Conservation (phyloP, 2,329 filamentous ascomycete species). For the Rutstroemia sp. region DNA sequence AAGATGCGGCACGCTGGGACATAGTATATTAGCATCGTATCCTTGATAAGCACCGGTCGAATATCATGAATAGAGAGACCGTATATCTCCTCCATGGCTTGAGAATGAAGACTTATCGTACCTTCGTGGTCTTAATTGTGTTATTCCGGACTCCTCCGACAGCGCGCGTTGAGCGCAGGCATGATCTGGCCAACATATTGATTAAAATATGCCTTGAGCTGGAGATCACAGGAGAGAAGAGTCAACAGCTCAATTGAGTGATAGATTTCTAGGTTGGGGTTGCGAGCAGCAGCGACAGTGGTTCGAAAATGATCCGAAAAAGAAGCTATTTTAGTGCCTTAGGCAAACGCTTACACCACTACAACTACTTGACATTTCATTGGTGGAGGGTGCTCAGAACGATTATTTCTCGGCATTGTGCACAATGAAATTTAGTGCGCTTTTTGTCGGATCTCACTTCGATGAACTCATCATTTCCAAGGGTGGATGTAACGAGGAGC, state of each 20-base stretch:
- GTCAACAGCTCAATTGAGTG: slow-evolving; percentile 26
- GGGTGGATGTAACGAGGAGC: too few relatives aligned
- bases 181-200: slow-evolving; percentile 91
- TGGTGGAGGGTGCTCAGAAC: neutral
- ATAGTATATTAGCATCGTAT: slow-evolving; percentile 34
- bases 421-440: neutral
- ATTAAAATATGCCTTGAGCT: slow-evolving; percentile 26
- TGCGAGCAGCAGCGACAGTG: slow-evolving; percentile 12
- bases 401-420: slow-evolving; percentile 8
- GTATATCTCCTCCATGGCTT: neutral
- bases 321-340: slow-evolving; percentile 5
- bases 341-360: slow-evolving; percentile 8
- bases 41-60: neutral
- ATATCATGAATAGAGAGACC: neutral
- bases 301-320: slow-evolving; percentile 11
- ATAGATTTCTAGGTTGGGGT: slow-evolving; percentile 22
- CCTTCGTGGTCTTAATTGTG: slow-evolving; percentile 66
- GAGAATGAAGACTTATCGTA: slow-evolving; percentile 40
- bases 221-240: slow-evolving; percentile 25
- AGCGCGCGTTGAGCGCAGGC: slow-evolving; percentile 80
- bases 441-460: neutral
- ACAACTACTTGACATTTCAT: neutral
- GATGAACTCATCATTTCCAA: too few relatives aligned
- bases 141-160: slow-evolving; percentile 71
- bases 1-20: slow-evolving; percentile 53